A percentile compares a stretch with the other conserved stretches of the same genome.
Evolutionary conservation across 2,329 filamentous ascomycete genomes (phyloP).

Genomic region (Capronia coronata): DNA sequence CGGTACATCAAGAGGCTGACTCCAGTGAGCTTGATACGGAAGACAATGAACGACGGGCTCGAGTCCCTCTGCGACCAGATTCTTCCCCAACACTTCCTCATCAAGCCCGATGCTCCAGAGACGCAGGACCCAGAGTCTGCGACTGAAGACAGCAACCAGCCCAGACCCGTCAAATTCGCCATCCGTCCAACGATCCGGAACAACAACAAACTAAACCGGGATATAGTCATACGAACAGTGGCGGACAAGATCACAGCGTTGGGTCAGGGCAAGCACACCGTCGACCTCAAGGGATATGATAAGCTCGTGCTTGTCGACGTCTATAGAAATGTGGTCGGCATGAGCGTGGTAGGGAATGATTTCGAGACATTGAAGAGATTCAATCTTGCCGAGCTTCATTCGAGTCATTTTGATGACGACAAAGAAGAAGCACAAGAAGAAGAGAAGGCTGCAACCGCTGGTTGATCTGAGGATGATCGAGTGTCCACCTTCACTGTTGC

Average conservation of each 20-base stretch:
- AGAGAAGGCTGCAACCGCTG: background rate
- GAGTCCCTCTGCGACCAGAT: constrained; percentile 52
- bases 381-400: constrained; percentile 57
- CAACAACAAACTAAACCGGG: constrained; percentile 51
- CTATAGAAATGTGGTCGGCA: constrained; percentile 57
- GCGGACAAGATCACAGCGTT: constrained; percentile 45
- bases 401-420: constrained; percentile 11
- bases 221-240: constrained; percentile 54
- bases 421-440: background rate
- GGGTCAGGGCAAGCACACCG: constrained; percentile 48
- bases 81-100: constrained; percentile 50
- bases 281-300: constrained; percentile 57
- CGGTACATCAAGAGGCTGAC: constrained; percentile 56
- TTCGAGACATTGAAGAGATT: constrained; percentile 57
- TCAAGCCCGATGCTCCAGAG: constrained; percentile 35
- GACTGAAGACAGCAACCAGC: background rate
- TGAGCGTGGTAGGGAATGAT: constrained; percentile 55
- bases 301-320: constrained; percentile 56
- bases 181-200: constrained; percentile 57
- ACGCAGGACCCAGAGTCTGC: constrained; percentile 42
- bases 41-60: constrained; percentile 52
- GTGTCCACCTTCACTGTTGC: background rate
- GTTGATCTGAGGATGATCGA: background rate
- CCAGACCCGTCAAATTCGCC: constrained; percentile 46
- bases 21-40: constrained; percentile 53